Conservation (phyloP, 176 grass and related monocot genomes). For the Raddia distichophylla region DNA sequence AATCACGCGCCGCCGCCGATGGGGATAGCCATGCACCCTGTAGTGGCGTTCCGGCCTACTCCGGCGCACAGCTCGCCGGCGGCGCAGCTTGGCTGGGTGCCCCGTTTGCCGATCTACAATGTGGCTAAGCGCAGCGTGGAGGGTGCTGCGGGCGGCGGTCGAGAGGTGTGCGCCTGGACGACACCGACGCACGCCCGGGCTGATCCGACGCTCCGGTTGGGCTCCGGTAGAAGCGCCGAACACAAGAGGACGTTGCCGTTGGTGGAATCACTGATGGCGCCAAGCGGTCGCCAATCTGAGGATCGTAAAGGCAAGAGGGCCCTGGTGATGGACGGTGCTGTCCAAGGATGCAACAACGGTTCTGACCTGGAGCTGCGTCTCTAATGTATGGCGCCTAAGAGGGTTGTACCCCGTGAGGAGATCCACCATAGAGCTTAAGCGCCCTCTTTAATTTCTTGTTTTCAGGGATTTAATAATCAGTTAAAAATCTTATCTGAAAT, state of each 20-base stretch:
- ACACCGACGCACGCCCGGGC: not conserved
- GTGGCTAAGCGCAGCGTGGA: too few species aligned
- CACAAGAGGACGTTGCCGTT: not conserved
- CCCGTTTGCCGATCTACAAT: not conserved
- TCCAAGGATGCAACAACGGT: not conserved
- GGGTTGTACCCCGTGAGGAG: not conserved
- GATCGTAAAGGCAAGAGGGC: not conserved
- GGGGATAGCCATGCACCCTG: not conserved
- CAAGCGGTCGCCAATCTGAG: not conserved
- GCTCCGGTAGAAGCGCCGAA: not conserved
- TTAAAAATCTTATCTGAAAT: too few species aligned
- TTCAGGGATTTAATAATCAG: too few species aligned
- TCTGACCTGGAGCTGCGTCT: constrained; percentile 33
- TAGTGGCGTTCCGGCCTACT: not conserved
- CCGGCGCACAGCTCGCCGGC: not conserved
- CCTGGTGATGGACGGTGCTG: not conserved
- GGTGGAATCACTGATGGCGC: not conserved
- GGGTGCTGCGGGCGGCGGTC: not conserved
- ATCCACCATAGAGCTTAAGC: too few species aligned
- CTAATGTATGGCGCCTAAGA: not conserved
- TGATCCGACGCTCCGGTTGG: constrained; percentile 6
- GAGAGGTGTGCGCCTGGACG: not conserved
- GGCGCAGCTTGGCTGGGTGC: not conserved
- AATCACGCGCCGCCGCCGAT: not conserved
- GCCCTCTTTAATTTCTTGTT: too few species aligned